Evolutionary conservation across 495 filamentous ascomycete genomes (phyloP), one percentile per base, ranked within the genome.

Genomic region (Hamigera avellanea): DNA sequence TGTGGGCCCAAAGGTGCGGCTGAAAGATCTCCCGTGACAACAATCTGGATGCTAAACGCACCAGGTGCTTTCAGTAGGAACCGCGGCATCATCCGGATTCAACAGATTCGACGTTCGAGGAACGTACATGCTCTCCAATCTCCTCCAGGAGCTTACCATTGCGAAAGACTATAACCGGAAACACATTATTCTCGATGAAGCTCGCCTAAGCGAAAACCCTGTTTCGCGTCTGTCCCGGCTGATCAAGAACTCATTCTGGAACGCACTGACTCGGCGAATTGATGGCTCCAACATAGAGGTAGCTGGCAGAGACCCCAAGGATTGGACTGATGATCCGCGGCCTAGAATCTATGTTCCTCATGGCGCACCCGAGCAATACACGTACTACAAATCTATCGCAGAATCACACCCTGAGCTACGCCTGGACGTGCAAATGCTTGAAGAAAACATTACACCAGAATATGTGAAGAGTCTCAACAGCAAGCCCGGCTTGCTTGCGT

Each of bases 111-210:
- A 95, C 42, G 69, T 98, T 23, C 83, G 89, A 39, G 91, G 91
- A 25, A 95, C 83, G 18, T 98, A 98, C 52, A 85, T 91, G 78
- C 73, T 96, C 14, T 93, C 88, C 14, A 96, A 95, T 50, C 77
- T 95, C 6, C 66, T 95, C 27, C 91, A 98, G 56, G 91, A 96
- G 59, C 70, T 98, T 33, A 86, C 82, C 5, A 73, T 95, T 40
- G 91, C 91, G 25, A 75, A 89, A 62, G 76, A 86, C 46, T 84
- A 81, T 52, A 86, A 85, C 39, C 76, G 81, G 17, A 82, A 86
- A 56, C 70, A 80, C 37, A 83, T 95, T 43, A 70, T 94, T 26
- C 76, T 98, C 14, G 86, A 96, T 48, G 83, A 91, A 45, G 80
- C 79, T 6, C 73, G 85, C 13, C 66, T 98, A 25, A 87, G 82